Percentiles rank a stretch among this genome's conserved stretches.
Conservation (phyloP, 495 filamentous ascomycete genomes). For the Staphylotrichum tortipilum region DNA sequence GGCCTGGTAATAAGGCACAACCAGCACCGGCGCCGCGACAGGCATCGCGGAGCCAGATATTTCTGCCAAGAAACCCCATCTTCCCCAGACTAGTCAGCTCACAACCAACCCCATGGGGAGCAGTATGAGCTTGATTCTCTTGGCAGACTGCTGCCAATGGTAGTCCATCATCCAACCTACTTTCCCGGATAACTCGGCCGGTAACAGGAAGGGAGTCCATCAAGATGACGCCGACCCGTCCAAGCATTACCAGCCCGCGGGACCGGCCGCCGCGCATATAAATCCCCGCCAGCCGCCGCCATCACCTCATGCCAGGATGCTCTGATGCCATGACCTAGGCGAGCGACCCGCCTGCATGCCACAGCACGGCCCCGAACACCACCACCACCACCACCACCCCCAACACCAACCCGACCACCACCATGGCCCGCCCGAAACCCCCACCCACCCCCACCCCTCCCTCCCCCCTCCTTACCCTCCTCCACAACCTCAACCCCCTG, state of each 20-base stretch:
- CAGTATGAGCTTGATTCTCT: too few species aligned
- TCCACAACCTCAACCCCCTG: neutral
- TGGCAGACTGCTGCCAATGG: too few species aligned
- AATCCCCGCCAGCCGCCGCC: neutral
- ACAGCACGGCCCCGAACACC: too few species aligned
- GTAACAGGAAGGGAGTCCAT: too few species aligned
- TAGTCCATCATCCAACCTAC: too few species aligned
- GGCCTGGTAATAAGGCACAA: too few species aligned
- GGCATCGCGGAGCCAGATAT: neutral
- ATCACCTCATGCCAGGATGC: neutral
- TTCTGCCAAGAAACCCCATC: neutral
- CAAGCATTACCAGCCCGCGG: neutral
- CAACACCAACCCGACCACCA: neutral
- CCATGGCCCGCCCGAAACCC: neutral
- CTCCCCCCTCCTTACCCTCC: neutral
- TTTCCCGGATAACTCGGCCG: neutral
- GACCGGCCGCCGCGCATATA: neutral
- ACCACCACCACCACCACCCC: neutral
- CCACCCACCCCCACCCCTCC: neutral
- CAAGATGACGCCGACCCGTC: neutral
- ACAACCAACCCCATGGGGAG: neutral
- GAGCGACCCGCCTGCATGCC: too few species aligned
- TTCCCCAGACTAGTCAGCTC: neutral
- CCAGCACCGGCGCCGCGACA: too few species aligned
- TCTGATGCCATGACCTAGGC: conserved; percentile 1